Percentiles rank a stretch among this genome's conserved stretches.
Conservation (phyloP, 2,329 filamentous ascomycete genomes). For the Fusarium piperis region DNA sequence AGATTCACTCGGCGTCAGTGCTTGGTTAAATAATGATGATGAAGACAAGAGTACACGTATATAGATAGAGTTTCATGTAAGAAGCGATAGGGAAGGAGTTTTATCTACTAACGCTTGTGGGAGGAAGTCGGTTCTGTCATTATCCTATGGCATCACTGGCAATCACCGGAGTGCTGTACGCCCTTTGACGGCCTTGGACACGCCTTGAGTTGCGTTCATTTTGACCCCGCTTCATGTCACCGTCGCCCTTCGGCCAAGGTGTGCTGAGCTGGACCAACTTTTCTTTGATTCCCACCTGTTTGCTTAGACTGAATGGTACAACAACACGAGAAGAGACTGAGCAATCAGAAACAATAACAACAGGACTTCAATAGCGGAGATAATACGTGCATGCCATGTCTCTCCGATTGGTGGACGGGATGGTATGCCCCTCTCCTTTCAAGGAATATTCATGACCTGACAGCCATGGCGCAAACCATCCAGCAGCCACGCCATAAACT, state of each 20-base stretch:
- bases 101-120: not conserved
- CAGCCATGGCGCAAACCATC: not conserved
- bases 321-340: not conserved
- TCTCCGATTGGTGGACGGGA: not conserved
- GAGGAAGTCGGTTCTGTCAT: not conserved
- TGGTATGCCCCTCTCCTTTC: not conserved
- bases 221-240: not conserved
- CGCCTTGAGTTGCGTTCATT: not conserved
- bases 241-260: not conserved
- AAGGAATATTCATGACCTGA: not conserved
- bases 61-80: not conserved
- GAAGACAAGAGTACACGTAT: not conserved
- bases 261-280: not conserved
- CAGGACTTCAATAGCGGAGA: not conserved
- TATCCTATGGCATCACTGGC: not conserved
- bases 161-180: not conserved
- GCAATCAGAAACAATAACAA: not conserved
- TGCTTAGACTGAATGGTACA: too few species aligned
- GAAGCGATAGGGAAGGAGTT: not conserved
- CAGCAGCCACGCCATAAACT: not conserved
- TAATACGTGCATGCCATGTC: not conserved
- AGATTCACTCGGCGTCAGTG: not conserved
- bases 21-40: not conserved
- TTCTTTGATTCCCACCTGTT: not conserved
- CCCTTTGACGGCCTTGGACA: not conserved